These are phyloP conservation scores for Mortierella sp. DNA, from an alignment of 371 early-diverging fungal species.

Conservation along the genomic window DNA sequence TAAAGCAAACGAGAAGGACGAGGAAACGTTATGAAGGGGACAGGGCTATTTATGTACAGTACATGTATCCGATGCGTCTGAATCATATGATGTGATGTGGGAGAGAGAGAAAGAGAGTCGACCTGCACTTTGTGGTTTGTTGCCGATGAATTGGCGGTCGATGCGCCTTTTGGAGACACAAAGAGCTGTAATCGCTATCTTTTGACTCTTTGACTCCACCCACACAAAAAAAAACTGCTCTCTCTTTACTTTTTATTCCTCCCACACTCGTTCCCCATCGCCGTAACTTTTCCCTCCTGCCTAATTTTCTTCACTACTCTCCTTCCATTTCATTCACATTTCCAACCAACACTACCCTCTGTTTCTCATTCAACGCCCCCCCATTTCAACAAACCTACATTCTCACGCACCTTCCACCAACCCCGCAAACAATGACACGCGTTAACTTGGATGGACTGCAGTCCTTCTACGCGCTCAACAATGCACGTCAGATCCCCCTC, in stretches of 20 bases:
- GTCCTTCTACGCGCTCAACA: conserved; percentile 42
- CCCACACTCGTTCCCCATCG: not conserved
- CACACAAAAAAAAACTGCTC: not conserved
- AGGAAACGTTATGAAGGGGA: too few relatives aligned
- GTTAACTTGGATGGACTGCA: conserved; percentile 46
- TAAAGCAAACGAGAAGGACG: too few relatives aligned
- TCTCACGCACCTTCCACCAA: not conserved
- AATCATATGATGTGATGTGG: not conserved
- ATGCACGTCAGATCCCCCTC: conserved; percentile 43
- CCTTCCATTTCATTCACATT: not conserved
- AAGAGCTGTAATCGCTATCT: not conserved
- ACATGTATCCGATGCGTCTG: not conserved
- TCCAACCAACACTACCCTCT: not conserved
- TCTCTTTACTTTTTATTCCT: not conserved
- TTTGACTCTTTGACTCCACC: not conserved
- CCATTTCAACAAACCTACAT: not conserved
- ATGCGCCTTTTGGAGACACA: not conserved
- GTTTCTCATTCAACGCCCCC: not conserved
- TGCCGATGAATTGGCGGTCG: not conserved
- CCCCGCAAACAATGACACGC: conserved; percentile 21
- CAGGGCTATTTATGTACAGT: too few relatives aligned
- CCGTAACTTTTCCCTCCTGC: not conserved
- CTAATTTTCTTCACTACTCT: not conserved
- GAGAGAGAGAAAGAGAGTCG: not conserved
- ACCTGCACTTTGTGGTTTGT: not conserved